Conservation (phyloP, 2,329 filamentous ascomycete genomes). For the Knoxdaviesia capensis region DNA sequence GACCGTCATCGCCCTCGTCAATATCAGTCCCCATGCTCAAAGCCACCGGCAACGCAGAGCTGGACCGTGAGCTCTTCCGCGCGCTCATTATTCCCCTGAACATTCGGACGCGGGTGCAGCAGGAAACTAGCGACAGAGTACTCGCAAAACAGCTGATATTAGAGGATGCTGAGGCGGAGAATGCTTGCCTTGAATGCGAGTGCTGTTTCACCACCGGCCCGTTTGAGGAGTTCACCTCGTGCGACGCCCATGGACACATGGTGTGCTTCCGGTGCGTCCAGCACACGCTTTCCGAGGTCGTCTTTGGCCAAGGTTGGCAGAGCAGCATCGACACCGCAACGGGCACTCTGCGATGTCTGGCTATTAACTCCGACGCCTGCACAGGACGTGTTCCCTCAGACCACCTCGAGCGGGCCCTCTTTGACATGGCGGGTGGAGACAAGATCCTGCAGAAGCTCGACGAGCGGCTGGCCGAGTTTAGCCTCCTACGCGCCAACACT, state of each 20-base stretch:
- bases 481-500: slow-evolving; percentile 50
- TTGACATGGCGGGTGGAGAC: slow-evolving; percentile 44
- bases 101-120: slow-evolving; percentile 18
- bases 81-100: slow-evolving; percentile 35
- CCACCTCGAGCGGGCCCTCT: slow-evolving; percentile 53
- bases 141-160: slow-evolving; percentile 34
- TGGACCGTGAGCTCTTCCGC: slow-evolving; percentile 40
- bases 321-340: slow-evolving; percentile 53
- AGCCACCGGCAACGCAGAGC: slow-evolving; percentile 42
- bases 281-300: slow-evolving; percentile 61
- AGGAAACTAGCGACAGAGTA: slow-evolving; percentile 28
- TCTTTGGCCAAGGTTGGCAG: slow-evolving; percentile 86
- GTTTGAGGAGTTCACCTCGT: slow-evolving; percentile 59
- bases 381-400: slow-evolving; percentile 49
- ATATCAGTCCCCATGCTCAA: slow-evolving; percentile 32
- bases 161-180: slow-evolving; percentile 35
- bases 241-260: slow-evolving; percentile 46
- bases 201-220: slow-evolving; percentile 56
- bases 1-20: slow-evolving; percentile 16
- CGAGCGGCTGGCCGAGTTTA: slow-evolving; percentile 58
- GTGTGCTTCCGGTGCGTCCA: slow-evolving; percentile 70
- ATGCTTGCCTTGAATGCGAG: slow-evolving; percentile 47
- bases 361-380: slow-evolving; percentile 52
- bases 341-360: slow-evolving; percentile 67
- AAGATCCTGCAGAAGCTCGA: slow-evolving; percentile 61